Conservation (phyloP, 169 alveolate species). For the Plasmodium coatneyi region DNA sequence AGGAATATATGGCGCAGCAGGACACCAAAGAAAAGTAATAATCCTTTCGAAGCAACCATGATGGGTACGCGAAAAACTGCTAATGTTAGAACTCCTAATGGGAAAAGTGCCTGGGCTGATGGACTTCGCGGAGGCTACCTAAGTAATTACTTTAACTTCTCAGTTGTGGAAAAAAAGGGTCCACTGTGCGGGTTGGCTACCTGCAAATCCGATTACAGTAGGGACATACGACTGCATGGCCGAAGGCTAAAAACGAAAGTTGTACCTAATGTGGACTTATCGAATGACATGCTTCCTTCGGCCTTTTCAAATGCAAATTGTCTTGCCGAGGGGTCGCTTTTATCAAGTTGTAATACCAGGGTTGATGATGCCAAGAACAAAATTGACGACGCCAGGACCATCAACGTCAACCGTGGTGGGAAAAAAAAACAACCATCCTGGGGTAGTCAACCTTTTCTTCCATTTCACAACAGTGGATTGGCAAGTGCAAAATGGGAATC, state of each 20-base stretch:
- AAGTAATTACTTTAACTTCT: conserved; percentile 45
- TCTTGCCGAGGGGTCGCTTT: not conserved
- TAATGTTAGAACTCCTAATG: not conserved
- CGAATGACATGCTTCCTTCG: not conserved
- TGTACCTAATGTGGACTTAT: conserved; percentile 26
- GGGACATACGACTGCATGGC: conserved; percentile 24
- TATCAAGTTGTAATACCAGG: not conserved
- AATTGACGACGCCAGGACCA: not conserved
- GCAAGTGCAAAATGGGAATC: not conserved
- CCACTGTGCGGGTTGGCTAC: not conserved
- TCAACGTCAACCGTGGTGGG: not conserved
- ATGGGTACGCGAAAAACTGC: not conserved
- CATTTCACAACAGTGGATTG: not conserved
- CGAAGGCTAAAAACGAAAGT: conserved; percentile 34
- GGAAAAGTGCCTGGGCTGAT: conserved; percentile 33
- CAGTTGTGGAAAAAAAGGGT: conserved; percentile 6
- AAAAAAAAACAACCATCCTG: not conserved
- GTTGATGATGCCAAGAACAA: not conserved
- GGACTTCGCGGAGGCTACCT: conserved; percentile 40
- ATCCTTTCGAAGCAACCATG: not conserved
- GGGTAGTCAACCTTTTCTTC: not conserved
- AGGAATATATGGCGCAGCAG: conserved; percentile 1
- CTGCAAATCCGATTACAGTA: conserved; percentile 1
- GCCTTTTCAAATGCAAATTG: not conserved
- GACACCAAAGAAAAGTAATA: not conserved